phyloP scores from a whole-genome alignment of 768 basidiomycete species.

The Leccinum sublutescens region DNA sequence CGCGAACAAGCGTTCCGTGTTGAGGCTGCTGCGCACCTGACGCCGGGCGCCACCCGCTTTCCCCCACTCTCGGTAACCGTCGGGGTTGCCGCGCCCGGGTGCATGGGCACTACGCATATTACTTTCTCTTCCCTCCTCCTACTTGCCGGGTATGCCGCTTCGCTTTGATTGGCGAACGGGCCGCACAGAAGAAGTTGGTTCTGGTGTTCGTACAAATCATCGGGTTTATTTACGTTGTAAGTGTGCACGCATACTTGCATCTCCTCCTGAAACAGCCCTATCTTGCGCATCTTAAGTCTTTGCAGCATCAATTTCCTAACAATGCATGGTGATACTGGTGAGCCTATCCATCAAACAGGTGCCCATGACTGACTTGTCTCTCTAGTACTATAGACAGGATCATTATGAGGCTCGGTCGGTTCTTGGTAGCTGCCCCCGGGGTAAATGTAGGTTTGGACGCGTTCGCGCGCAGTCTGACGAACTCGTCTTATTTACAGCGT shows the following conservation, averaged over 20 bases:
- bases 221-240: constrained; percentile 16
- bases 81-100: no score
- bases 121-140: no score
- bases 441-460: constrained; percentile 7
- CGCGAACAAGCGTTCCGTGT: no score
- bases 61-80: no score
- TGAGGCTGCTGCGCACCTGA: no score
- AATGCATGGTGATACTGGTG: constrained; percentile 11
- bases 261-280: neutral
- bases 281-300: neutral
- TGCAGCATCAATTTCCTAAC: constrained; percentile 11
- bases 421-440: constrained; percentile 6
- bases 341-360: neutral
- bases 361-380: neutral
- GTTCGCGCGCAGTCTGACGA: neutral
- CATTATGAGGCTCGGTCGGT: neutral
- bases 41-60: no score
- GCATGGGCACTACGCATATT: no score
- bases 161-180: no score
- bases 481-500: constrained; percentile 8
- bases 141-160: no score
- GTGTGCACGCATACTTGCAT: neutral
- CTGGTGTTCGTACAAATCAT: constrained; percentile 9
- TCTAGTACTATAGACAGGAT: constrained; percentile 1
- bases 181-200: neutral